Conservation (phyloP, 768 basidiomycete species). For the Trametes elegans region DNA sequence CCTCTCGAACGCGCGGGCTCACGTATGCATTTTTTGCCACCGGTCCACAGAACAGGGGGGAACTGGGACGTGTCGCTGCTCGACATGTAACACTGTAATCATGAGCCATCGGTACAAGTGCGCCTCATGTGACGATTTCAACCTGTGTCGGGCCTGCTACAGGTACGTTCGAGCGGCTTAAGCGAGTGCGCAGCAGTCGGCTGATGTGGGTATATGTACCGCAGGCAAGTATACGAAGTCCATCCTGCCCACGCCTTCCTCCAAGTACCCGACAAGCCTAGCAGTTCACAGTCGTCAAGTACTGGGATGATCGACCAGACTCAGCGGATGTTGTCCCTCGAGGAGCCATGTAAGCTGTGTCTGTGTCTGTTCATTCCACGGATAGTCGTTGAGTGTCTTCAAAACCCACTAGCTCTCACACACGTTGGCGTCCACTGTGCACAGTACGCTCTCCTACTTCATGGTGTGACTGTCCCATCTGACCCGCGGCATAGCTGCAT, state of each 20-base stretch:
- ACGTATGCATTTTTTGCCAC: not conserved
- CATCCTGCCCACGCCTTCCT: slow-evolving; percentile 90
- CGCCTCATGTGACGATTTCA: slow-evolving; percentile 73
- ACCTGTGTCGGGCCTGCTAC: slow-evolving; percentile 81
- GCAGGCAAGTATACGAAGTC: slow-evolving; percentile 85
- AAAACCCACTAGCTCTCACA: slow-evolving; percentile 53
- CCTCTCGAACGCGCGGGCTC: slow-evolving; percentile 1
- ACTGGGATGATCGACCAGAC: slow-evolving; percentile 6
- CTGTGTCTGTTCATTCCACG: not conserved
- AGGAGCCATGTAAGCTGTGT: slow-evolving; percentile 54
- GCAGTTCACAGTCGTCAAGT: slow-evolving; percentile 34
- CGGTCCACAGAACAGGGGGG: slow-evolving; percentile 68
- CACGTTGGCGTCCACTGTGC: slow-evolving; percentile 84
- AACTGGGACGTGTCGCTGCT: slow-evolving; percentile 59
- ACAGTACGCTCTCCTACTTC: slow-evolving; percentile 56
- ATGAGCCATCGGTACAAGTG: slow-evolving; percentile 78
- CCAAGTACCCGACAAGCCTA: slow-evolving; percentile 64
- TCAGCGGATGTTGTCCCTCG: slow-evolving; percentile 41
- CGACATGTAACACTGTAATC: slow-evolving; percentile 72
- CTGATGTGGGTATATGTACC: slow-evolving; percentile 11
- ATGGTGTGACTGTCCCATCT: not conserved
- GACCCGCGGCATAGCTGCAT: slow-evolving; percentile 57
- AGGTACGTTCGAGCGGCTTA: slow-evolving; percentile 44
- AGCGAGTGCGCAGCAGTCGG: not conserved
- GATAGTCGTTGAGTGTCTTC: not conserved